A percentile compares a stretch with the other conserved stretches of the same genome.
Conservation (phyloP, 441 rosid species). For the Erysimum cheiri region DNA sequence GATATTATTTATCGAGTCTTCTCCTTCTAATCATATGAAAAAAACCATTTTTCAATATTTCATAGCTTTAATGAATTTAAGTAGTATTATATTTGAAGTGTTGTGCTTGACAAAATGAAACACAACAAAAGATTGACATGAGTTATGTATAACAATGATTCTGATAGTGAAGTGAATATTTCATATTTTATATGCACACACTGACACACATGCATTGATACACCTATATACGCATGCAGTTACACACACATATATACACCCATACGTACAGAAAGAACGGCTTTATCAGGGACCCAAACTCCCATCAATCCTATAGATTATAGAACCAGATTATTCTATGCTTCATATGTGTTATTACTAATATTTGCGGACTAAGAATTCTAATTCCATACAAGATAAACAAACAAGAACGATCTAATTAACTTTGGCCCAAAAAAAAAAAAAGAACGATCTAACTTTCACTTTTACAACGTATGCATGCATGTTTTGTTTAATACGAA, state of each 20-base stretch:
- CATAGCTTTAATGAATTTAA: slow-evolving; percentile 41
- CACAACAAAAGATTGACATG: slow-evolving; percentile 45
- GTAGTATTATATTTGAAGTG: slow-evolving; percentile 18
- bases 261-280: neutral
- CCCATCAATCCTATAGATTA: neutral
- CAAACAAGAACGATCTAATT: slow-evolving; percentile 25
- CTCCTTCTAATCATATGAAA: slow-evolving; percentile 36
- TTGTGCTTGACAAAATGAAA: slow-evolving; percentile 41
- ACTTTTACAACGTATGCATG: too few relatives aligned
- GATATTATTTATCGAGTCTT: slow-evolving; percentile 26
- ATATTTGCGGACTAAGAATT: slow-evolving; percentile 8
- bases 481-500: neutral
- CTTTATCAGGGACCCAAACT: slow-evolving; percentile 31
- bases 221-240: slow-evolving; percentile 10
- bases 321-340: slow-evolving; percentile 16
- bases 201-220: neutral
- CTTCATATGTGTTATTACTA: slow-evolving; percentile 15
- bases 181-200: slow-evolving; percentile 39
- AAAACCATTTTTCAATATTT: slow-evolving; percentile 21
- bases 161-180: slow-evolving; percentile 43
- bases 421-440: neutral
- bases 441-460: slow-evolving; percentile 26
- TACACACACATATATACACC: slow-evolving; percentile 8
- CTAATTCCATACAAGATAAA: neutral
- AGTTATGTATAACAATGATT: slow-evolving; percentile 40